Conservation (phyloP, 805 yeast genomes). For the Starmerella bacillaris region DNA sequence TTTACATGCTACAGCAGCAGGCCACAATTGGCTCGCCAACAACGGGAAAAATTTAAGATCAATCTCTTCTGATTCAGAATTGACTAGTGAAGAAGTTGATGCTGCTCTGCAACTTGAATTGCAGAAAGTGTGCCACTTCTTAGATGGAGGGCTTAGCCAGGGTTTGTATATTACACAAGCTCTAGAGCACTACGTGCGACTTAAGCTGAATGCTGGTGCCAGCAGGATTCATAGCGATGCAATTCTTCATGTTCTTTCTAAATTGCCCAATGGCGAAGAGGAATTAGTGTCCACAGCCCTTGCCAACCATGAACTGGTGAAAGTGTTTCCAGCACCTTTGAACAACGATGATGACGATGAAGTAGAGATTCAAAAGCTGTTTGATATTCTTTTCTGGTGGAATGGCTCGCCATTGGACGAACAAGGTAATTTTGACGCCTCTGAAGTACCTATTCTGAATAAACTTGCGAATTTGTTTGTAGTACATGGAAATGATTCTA, state of each 20-base stretch:
- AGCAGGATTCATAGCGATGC: neutral
- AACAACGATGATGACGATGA: no score
- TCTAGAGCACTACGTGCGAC: neutral
- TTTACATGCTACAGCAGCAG: neutral
- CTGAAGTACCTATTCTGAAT: conserved; percentile 5
- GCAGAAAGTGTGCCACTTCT: conserved; percentile 1
- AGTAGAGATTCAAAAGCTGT: neutral
- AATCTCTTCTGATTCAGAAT: no score
- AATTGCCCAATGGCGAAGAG: neutral
- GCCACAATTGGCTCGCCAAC: neutral
- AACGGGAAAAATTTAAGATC: neutral
- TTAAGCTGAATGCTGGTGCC: neutral
- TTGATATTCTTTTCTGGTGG: neutral
- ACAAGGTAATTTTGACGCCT: no score
- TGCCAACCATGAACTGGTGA: no score
- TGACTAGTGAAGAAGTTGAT: neutral
- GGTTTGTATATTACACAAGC: neutral
- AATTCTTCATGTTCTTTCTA: neutral
- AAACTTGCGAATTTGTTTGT: conserved; percentile 5
- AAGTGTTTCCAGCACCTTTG: no score
- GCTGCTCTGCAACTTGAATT: neutral
- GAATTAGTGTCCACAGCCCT: neutral
- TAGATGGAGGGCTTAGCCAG: neutral
- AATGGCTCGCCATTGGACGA: neutral
- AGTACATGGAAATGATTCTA: conserved; percentile 2